Percentiles rank a stretch among this genome's conserved stretches.
Evolutionary conservation across 2,329 filamentous ascomycete genomes (phyloP).

Genomic region (Coniochaeta pulveracea): DNA sequence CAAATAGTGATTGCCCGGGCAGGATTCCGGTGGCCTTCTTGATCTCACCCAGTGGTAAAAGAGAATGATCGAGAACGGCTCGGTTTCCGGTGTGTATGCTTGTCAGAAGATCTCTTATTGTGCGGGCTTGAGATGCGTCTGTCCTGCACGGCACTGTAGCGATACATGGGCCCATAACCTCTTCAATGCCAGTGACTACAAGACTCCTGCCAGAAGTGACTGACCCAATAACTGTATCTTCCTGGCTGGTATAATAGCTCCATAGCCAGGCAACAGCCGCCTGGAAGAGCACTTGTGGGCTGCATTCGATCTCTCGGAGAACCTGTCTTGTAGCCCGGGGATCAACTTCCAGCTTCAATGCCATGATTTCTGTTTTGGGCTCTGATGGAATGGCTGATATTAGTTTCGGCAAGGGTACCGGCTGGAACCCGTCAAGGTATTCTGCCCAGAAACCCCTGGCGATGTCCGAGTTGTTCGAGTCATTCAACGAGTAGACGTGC

Average conservation of each 20-base stretch:
- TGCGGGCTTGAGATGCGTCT: slow-evolving; percentile 38
- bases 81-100: slow-evolving; percentile 56
- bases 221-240: slow-evolving; percentile 63
- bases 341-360: slow-evolving; percentile 17
- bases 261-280: slow-evolving; percentile 57
- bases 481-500: slow-evolving; percentile 26
- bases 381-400: too few relatives aligned
- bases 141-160: slow-evolving; percentile 63
- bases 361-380: slow-evolving; percentile 13
- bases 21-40: slow-evolving; percentile 45
- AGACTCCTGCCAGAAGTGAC: slow-evolving; percentile 74
- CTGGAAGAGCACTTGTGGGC: slow-evolving; percentile 66
- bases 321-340: slow-evolving; percentile 20
- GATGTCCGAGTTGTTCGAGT: slow-evolving; percentile 19
- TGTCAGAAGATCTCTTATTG: slow-evolving; percentile 48
- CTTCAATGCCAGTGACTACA: slow-evolving; percentile 58
- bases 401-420: slow-evolving; percentile 46
- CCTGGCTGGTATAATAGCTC: slow-evolving; percentile 47
- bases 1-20: slow-evolving; percentile 53
- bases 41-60: slow-evolving; percentile 57
- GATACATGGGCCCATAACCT: slow-evolving; percentile 70
- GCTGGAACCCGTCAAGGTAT: slow-evolving; percentile 45
- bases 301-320: slow-evolving; percentile 33
- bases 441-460: slow-evolving; percentile 59
- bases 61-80: slow-evolving; percentile 50